Evolutionary conservation across 495 filamentous ascomycete genomes (phyloP), one percentile per base, ranked within the genome.

Genomic region (Neurospora terricola): DNA sequence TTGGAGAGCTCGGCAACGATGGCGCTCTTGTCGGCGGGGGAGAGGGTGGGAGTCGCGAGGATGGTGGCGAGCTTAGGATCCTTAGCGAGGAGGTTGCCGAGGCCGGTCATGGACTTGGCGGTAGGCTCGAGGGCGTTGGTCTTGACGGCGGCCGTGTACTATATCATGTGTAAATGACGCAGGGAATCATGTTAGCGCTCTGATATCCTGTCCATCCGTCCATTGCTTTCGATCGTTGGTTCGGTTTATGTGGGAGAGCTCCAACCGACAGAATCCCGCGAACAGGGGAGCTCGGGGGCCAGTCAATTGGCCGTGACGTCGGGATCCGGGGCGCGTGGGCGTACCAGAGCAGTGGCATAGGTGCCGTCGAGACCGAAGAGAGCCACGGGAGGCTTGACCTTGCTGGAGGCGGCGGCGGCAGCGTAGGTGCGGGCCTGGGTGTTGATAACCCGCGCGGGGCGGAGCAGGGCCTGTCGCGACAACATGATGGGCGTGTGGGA

Each of bases 81-180:
- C 82, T 88, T 91, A 84, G 91, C 86, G 84, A 96, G 87, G 76
- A 92, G 85, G 71, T 85, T 85, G 82, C 87, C 84, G 79, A 99
- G 91, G 75, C 82, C 83, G 78, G 85, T 84, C 74, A 99, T 87
- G 73, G 92, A 89, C 81, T 88, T 91, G 76, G 94, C 89, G 77
- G 90, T 91, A 79, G 88, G 85, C 75, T 99, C 96, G 81, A 99
- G 93, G 75, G 90, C 81, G 48, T 89, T 88, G 72, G 90, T 90
- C 87, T 98, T 99, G 80, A 90, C 90, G 77, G 94, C 92, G 71
- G 96, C 96, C 69, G 94, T 98, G 88, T 96, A 99, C 96, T 99
- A 69, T 75, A 68, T 9, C 18, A 7, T 34, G 38, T 48, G 71
- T 74, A 79, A 81, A 84, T 81, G 71, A 76, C 78, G 80, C 82